Conservation (phyloP, 306 rosid species). For the Benincasa hispida region DNA sequence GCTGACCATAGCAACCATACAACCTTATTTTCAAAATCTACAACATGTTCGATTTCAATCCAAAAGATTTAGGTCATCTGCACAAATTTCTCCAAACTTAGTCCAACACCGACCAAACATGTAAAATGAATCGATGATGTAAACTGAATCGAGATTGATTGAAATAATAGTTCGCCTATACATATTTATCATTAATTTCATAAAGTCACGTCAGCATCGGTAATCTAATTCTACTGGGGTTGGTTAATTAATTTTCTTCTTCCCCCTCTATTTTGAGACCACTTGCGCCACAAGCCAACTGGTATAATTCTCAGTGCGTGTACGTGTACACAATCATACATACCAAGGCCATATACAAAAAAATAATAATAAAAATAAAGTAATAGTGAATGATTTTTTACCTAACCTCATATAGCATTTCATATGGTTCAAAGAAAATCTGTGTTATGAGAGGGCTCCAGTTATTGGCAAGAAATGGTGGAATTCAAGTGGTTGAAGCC, state of each 20-base stretch:
- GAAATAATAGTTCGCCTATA: background rate
- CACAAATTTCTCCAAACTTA: too few relatives aligned
- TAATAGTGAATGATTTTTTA: background rate
- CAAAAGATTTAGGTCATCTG: too few relatives aligned
- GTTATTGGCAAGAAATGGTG: slow-evolving; percentile 9
- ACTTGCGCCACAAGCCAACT: background rate
- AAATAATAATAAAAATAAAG: background rate
- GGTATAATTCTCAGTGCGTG: background rate
- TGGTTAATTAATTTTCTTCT: background rate
- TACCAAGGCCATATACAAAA: background rate
- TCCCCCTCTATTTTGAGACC: background rate
- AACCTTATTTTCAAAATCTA: too few relatives aligned
- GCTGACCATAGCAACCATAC: too few relatives aligned
- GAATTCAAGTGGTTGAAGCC: slow-evolving; percentile 31
- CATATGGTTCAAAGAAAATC: background rate
- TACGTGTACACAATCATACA: background rate
- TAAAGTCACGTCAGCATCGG: background rate
- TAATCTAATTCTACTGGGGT: background rate
- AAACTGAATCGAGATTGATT: background rate
- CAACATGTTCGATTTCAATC: too few relatives aligned
- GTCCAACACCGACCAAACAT: background rate
- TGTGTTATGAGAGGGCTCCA: background rate
- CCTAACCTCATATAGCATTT: background rate
- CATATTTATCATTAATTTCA: background rate
- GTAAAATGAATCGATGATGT: background rate